Conservation (phyloP, 1,139 yeast genomes). For the Hansenula sp. region DNA sequence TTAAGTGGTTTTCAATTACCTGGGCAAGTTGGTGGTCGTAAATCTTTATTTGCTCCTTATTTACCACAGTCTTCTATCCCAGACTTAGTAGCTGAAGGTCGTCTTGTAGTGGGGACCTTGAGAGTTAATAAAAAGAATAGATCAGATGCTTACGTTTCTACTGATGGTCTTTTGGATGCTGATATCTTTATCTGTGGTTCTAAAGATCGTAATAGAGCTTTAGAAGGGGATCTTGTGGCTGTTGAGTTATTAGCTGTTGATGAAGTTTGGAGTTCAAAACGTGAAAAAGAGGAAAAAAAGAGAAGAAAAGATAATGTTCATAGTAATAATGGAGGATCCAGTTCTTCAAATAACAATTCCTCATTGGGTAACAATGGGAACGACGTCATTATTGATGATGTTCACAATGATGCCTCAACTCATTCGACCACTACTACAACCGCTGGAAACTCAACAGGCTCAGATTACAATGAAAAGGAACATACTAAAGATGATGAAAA, state of each 20-base stretch:
- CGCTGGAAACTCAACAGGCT: conserved; percentile 24
- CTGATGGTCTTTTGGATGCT: conserved; percentile 92
- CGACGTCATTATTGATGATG: conserved; percentile 21
- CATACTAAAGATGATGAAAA: conserved; percentile 4
- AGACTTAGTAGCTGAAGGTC: conserved; percentile 82
- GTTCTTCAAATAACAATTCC: not conserved
- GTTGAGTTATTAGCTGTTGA: conserved; percentile 91
- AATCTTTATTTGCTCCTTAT: conserved; percentile 92
- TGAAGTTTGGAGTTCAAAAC: conserved; percentile 96
- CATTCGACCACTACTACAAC: conserved; percentile 26
- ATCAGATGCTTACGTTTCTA: conserved; percentile 95
- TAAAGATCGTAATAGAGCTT: conserved; percentile 96
- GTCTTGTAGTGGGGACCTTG: conserved; percentile 86
- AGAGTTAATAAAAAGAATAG: conserved; percentile 94
- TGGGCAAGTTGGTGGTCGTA: conserved; percentile 46
- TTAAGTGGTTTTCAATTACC: conserved; percentile 20
- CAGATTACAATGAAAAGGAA: conserved; percentile 19
- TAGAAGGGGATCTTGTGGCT: conserved; percentile 96
- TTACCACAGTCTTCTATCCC: conserved; percentile 93
- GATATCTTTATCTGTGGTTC: conserved; percentile 98
- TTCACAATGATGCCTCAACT: conserved; percentile 30
- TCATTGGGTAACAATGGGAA: conserved; percentile 5
- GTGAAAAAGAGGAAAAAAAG: conserved; percentile 96
- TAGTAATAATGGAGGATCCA: not conserved
- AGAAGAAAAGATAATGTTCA: conserved; percentile 66